Evolutionary conservation across 371 early-diverging fungal species (phyloP), one percentile per base, ranked within the genome.

Genomic region (Mortierella polycephala): DNA sequence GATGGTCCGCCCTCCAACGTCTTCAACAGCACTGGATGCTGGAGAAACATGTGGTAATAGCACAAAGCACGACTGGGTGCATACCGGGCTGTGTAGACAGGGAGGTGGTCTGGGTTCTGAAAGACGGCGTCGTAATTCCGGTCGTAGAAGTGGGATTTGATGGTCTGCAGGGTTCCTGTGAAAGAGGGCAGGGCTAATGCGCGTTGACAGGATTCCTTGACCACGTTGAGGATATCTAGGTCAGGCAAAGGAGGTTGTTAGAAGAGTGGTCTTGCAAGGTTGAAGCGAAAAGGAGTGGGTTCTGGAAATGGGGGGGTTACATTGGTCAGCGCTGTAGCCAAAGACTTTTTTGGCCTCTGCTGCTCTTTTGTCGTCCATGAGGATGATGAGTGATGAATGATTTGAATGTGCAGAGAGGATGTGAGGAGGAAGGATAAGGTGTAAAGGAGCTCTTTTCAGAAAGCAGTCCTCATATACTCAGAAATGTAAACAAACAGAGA

Each of bases 71-170:
- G 88, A 12, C 94, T 92, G 1, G 96, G 94, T 11, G 92, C 89
- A 77, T 97, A 97, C 12, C 91, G 91, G 1, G 95, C 94, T 37
- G 92, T 89, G 75, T 97, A 97, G 0, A 94, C 93, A 16, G 91
- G 89, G 9, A 96, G 80, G 60, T 93, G 89, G 37, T 70, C 70
- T 0, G 91, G 88, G 45, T 90, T 88, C 14, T 88, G 88, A 79
- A 97, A 97, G 20, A 97, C 94, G 3, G 89, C 89, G 60, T 88
- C 88, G 81, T 94, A 97, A 75, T 96, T 91, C 51, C 97, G 90
- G 44, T 87, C 86, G 42, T 87, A 91, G 73, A 97, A 97, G 39
- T 84, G 86, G 9, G 89, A 85, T 72, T 96, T 96, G 77, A 96
- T 96, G 37, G 68, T 74, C 55, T 92, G 93, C 0, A 93, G 82